Conservation (phyloP, 371 early-diverging fungal species). For the Mucor plumbeus region DNA sequence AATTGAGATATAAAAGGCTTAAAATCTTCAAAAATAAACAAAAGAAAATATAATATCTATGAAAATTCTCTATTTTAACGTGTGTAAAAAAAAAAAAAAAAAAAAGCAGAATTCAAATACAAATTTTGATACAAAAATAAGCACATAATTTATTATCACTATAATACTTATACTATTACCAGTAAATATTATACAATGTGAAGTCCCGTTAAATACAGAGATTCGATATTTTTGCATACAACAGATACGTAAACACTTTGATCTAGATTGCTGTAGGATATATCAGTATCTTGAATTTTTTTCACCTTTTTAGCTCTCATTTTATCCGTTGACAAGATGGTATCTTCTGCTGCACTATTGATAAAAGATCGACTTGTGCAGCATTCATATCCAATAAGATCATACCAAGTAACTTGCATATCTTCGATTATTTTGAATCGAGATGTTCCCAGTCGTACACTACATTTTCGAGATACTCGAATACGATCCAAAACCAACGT, state of each 20-base stretch:
- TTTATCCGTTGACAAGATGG: neutral
- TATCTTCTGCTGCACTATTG: neutral
- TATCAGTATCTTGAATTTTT: neutral
- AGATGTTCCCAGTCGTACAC: slow-evolving; percentile 4
- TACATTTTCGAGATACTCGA: slow-evolving; percentile 1
- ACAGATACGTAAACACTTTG: slow-evolving; percentile 5
- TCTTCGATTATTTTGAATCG: neutral
- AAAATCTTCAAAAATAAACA: too few relatives aligned
- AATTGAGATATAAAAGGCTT: too few relatives aligned
- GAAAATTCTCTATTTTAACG: too few relatives aligned
- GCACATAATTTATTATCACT: too few relatives aligned
- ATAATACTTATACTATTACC: too few relatives aligned
- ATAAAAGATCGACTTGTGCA: neutral
- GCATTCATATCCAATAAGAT: slow-evolving; percentile 1
- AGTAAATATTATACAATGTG: neutral
- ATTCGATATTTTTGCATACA: neutral
- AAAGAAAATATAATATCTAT: too few relatives aligned
- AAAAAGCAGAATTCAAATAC: too few relatives aligned
- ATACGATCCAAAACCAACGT: slow-evolving; percentile 1
- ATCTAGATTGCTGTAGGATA: neutral
- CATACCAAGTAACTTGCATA: slow-evolving; percentile 1
- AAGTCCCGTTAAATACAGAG: slow-evolving; percentile 1
- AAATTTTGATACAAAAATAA: too few relatives aligned
- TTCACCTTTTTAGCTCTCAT: neutral
- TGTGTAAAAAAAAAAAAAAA: too few relatives aligned